Evolutionary conservation across 371 early-diverging fungal species (phyloP).

Genomic region (Mucor saturninus): DNA sequence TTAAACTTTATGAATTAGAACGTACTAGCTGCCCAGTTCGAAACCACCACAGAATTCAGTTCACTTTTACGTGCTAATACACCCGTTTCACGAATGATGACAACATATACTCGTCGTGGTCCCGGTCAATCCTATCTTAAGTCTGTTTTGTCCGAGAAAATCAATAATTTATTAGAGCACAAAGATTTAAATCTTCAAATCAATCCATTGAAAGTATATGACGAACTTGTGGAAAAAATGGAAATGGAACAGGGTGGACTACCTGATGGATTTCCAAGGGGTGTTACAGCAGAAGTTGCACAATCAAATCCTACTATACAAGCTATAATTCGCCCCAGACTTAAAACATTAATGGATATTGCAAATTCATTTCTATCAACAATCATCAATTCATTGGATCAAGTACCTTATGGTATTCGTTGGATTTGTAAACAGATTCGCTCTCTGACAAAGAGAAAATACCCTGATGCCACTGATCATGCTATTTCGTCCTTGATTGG

Average conservation of each 20-base stretch:
- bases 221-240: slow-evolving; percentile 84
- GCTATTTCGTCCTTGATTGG: slow-evolving; percentile 90
- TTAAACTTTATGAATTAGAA: slow-evolving; percentile 54
- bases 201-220: slow-evolving; percentile 84
- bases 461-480: slow-evolving; percentile 84
- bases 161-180: slow-evolving; percentile 73
- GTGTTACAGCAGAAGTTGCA: slow-evolving; percentile 78
- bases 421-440: slow-evolving; percentile 97
- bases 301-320: slow-evolving; percentile 72
- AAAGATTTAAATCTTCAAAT: slow-evolving; percentile 86
- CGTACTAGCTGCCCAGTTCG: slow-evolving; percentile 91
- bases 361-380: slow-evolving; percentile 79
- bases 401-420: slow-evolving; percentile 93
- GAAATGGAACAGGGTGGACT: slow-evolving; percentile 66
- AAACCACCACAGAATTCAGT: slow-evolving; percentile 86
- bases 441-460: slow-evolving; percentile 83
- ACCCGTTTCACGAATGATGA: slow-evolving; percentile 97
- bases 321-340: slow-evolving; percentile 75
- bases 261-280: slow-evolving; percentile 52
- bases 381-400: slow-evolving; percentile 78
- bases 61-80: slow-evolving; percentile 93
- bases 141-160: slow-evolving; percentile 81
- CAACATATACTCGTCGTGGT: slow-evolving; percentile 92
- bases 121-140: slow-evolving; percentile 94
- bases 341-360: slow-evolving; percentile 79